phyloP scores from a whole-genome alignment of 805 yeast species.

The Kodamaea fukazawae region DNA sequence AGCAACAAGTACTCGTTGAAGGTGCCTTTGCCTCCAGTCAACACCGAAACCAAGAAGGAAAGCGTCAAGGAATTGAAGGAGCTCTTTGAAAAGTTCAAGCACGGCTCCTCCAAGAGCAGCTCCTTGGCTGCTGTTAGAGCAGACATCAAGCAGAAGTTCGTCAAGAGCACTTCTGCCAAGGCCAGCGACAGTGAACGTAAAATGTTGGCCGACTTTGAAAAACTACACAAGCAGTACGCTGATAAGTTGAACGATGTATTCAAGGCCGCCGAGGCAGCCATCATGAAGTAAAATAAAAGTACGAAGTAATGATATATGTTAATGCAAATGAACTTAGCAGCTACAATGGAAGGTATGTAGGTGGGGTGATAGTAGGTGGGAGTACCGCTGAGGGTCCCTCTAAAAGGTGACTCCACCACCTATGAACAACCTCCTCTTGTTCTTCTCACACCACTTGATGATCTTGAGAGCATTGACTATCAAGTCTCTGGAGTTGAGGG shows the following conservation, averaged over 20 bases:
- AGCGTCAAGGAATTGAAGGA: slow-evolving; percentile 60
- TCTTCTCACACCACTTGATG: slow-evolving; percentile 71
- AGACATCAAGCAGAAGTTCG: slow-evolving; percentile 53
- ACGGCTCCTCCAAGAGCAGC: slow-evolving; percentile 44
- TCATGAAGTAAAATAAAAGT: slow-evolving; percentile 25
- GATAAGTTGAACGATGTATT: slow-evolving; percentile 49
- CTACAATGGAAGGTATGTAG: no score
- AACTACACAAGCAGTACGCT: slow-evolving; percentile 61
- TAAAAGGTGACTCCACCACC: slow-evolving; percentile 64
- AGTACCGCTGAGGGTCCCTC: no score
- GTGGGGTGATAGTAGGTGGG: no score
- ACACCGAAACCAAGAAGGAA: slow-evolving; percentile 62
- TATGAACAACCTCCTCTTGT: slow-evolving; percentile 69
- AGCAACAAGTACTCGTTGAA: slow-evolving; percentile 69
- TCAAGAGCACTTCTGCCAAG: slow-evolving; percentile 45
- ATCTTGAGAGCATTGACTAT: slow-evolving; percentile 61
- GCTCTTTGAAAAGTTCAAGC: slow-evolving; percentile 61
- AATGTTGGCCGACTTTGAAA: slow-evolving; percentile 61
- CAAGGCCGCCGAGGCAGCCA: slow-evolving; percentile 26
- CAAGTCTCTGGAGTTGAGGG: slow-evolving; percentile 52
- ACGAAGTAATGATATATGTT: no score
- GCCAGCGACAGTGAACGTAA: slow-evolving; percentile 52
- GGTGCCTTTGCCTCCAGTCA: slow-evolving; percentile 71
- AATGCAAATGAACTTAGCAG: neutral
- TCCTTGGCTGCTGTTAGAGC: slow-evolving; percentile 44